phyloP scores from a whole-genome alignment of 352 stramenopile species.

The Phytophthora sansomeana region DNA sequence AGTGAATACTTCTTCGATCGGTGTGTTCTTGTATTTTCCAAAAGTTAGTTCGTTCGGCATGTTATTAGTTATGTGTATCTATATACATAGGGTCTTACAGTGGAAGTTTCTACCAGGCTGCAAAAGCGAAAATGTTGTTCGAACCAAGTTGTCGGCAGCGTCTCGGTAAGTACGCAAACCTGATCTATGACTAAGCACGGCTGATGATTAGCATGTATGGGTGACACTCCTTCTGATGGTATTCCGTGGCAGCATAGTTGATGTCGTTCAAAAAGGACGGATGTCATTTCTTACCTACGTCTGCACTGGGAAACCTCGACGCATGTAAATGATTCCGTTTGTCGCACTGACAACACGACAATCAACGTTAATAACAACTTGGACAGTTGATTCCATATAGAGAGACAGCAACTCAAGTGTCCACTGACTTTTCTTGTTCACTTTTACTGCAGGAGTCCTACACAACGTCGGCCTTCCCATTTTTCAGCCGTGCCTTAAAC shows the following conservation, averaged over 20 bases:
- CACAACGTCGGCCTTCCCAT: background rate
- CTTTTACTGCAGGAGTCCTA: background rate
- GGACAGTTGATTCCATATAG: background rate
- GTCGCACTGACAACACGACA: background rate
- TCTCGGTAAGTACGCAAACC: background rate
- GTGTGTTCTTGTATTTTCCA: no score
- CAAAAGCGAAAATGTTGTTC: background rate
- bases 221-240: background rate
- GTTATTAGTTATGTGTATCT: no score
- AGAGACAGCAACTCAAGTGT: no score
- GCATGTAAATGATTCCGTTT: background rate
- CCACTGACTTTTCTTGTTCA: no score
- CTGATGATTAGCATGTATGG: background rate
- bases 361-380: background rate
- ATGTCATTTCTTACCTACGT: conserved; percentile 1
- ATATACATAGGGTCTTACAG: background rate
- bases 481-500: conserved; percentile 12
- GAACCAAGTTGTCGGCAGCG: background rate
- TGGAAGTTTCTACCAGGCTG: background rate
- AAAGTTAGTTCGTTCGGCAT: no score
- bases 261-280: background rate
- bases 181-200: background rate
- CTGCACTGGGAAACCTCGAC: background rate
- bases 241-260: background rate
- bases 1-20: no score